Conservation (phyloP, 371 early-diverging fungal species). For the Mucor saturninus region DNA sequence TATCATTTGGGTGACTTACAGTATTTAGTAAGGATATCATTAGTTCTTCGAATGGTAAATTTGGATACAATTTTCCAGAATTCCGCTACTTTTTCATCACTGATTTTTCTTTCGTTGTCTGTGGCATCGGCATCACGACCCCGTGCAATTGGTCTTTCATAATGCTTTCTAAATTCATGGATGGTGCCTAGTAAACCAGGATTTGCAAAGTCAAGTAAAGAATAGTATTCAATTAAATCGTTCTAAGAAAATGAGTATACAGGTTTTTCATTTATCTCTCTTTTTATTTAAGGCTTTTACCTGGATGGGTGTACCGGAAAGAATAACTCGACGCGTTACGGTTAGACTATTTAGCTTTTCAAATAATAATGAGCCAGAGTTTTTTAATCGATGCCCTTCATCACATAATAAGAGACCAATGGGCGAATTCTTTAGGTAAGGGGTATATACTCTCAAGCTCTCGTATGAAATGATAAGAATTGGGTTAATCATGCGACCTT, state of each 20-base stretch:
- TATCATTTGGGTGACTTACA: slow-evolving; percentile 57
- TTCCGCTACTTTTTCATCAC: slow-evolving; percentile 88
- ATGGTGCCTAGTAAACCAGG: slow-evolving; percentile 95
- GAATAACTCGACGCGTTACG: slow-evolving; percentile 87
- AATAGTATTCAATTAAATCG: slow-evolving; percentile 95
- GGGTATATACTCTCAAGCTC: slow-evolving; percentile 83
- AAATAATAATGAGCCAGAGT: slow-evolving; percentile 87
- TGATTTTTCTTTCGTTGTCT: slow-evolving; percentile 76
- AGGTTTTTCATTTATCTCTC: background rate
- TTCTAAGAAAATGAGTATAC: slow-evolving; percentile 56
- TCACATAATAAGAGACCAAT: slow-evolving; percentile 96
- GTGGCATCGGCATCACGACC: slow-evolving; percentile 93
- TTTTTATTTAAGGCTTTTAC: slow-evolving; percentile 25
- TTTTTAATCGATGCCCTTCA: slow-evolving; percentile 98
- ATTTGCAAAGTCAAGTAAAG: slow-evolving; percentile 91
- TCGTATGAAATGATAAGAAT: slow-evolving; percentile 97
- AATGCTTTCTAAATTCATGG: slow-evolving; percentile 88
- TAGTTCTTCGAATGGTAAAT: slow-evolving; percentile 95
- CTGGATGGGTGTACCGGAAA: slow-evolving; percentile 98
- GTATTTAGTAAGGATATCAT: slow-evolving; percentile 94
- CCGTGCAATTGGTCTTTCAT: slow-evolving; percentile 90
- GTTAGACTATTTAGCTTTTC: slow-evolving; percentile 83
- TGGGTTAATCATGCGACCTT: slow-evolving; percentile 83
- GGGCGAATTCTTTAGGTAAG: slow-evolving; percentile 73
- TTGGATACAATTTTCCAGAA: slow-evolving; percentile 86